These are phyloP conservation scores for Starmera pachycereana DNA, from an alignment of 805 yeast genomes.

Conservation along the genomic window DNA sequence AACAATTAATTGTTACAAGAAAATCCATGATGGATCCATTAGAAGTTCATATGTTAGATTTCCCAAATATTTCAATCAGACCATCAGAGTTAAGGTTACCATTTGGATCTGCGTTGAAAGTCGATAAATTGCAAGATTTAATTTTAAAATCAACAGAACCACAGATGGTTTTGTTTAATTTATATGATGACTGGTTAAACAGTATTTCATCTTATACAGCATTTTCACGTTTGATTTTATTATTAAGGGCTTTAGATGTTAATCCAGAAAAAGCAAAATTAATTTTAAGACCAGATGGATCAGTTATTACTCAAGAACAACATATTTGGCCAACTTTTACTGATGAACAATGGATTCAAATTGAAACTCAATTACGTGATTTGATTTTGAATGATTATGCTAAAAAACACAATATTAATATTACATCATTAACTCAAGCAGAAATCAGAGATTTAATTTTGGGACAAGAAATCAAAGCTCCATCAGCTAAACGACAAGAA, in stretches of 20 bases:
- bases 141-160: constrained; percentile 86
- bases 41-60: constrained; percentile 94
- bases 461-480: constrained; percentile 90
- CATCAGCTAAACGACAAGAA: constrained; percentile 78
- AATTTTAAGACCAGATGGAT: constrained; percentile 66
- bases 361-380: constrained; percentile 83
- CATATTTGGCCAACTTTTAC: constrained; percentile 90
- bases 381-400: constrained; percentile 79
- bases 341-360: constrained; percentile 86
- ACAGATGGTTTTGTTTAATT: constrained; percentile 80
- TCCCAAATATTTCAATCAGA: constrained; percentile 83
- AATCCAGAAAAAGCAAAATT: constrained; percentile 67
- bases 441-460: constrained; percentile 90
- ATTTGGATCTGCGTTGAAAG: constrained; percentile 73
- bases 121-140: constrained; percentile 68
- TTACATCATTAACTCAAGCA: constrained; percentile 79
- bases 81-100: constrained; percentile 87
- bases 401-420: constrained; percentile 73
- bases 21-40: constrained; percentile 90
- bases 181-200: constrained; percentile 91
- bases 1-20: constrained; percentile 81
- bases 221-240: constrained; percentile 73
- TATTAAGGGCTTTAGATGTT: constrained; percentile 75
- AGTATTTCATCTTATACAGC: constrained; percentile 85
- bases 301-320: constrained; percentile 58